Evolutionary conservation across 495 filamentous ascomycete genomes (phyloP).

Genomic region (Penicillium tannophilum): DNA sequence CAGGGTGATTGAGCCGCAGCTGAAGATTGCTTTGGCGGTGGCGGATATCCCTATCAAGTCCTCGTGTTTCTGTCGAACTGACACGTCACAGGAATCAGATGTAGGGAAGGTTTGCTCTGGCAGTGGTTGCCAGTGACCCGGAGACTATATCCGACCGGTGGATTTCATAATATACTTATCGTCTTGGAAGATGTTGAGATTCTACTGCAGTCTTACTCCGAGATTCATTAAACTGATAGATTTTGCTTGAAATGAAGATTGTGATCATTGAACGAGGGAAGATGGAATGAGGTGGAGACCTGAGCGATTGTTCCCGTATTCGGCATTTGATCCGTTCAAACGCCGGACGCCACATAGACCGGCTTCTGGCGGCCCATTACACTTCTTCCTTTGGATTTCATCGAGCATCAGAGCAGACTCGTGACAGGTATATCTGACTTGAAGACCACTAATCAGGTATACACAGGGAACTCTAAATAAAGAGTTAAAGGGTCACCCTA

Average conservation of each 20-base stretch:
- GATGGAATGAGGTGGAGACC: no score
- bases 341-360: slow-evolving; percentile 8
- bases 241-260: no score
- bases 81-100: slow-evolving; percentile 26
- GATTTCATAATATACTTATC: not conserved
- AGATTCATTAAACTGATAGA: no score
- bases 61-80: slow-evolving; percentile 61
- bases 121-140: not conserved
- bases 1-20: slow-evolving; percentile 46
- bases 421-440: not conserved
- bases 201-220: no score
- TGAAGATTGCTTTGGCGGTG: slow-evolving; percentile 52
- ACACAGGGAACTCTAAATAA: not conserved
- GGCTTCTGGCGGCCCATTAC: not conserved
- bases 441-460: not conserved
- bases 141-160: not conserved
- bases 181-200: no score
- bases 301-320: slow-evolving; percentile 1
- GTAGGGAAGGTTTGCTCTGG: slow-evolving; percentile 15
- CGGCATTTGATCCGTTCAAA: slow-evolving; percentile 18
- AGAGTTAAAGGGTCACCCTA: not conserved
- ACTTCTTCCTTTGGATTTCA: not conserved
- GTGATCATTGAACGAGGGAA: no score
- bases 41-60: slow-evolving; percentile 60
- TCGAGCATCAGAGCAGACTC: not conserved